Evolutionary conservation across 305 asterid genomes (phyloP).

Genomic region (Plantago rigida): DNA sequence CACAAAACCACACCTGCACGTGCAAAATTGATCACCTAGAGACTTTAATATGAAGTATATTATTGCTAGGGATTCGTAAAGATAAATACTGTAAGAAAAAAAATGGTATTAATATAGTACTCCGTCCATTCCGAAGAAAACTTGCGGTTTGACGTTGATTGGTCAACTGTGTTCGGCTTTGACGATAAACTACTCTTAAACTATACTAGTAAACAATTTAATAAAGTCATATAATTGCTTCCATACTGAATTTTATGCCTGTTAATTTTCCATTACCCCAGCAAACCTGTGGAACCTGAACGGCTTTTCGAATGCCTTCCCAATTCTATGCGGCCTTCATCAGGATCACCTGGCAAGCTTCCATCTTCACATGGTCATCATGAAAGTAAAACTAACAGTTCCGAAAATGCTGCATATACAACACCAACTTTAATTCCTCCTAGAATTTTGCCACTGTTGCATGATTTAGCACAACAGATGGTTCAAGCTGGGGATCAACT

Average conservation of each 20-base stretch:
- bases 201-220: too few relatives aligned
- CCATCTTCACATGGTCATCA: slow-evolving; percentile 57
- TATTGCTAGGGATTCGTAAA: too few relatives aligned
- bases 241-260: neutral
- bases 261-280: slow-evolving; percentile 30
- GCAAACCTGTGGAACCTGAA: slow-evolving; percentile 96
- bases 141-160: too few relatives aligned
- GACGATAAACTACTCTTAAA: too few relatives aligned
- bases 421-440: slow-evolving; percentile 86
- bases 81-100: too few relatives aligned
- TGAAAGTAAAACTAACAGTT: slow-evolving; percentile 33
- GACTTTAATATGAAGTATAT: too few relatives aligned
- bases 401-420: slow-evolving; percentile 64
- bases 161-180: too few relatives aligned
- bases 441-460: slow-evolving; percentile 77
- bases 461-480: slow-evolving; percentile 84
- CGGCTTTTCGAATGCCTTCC: slow-evolving; percentile 97
- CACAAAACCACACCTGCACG: too few relatives aligned
- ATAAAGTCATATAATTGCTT: too few relatives aligned
- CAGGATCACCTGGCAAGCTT: slow-evolving; percentile 76
- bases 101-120: too few relatives aligned
- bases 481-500: slow-evolving; percentile 83
- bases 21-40: too few relatives aligned
- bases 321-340: slow-evolving; percentile 84
- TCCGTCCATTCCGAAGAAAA: too few relatives aligned